Evolutionary conservation across 2,329 filamentous ascomycete species (phyloP), one percentile per base, ranked within the genome.

Genomic region (Exophiala oligosperma): DNA sequence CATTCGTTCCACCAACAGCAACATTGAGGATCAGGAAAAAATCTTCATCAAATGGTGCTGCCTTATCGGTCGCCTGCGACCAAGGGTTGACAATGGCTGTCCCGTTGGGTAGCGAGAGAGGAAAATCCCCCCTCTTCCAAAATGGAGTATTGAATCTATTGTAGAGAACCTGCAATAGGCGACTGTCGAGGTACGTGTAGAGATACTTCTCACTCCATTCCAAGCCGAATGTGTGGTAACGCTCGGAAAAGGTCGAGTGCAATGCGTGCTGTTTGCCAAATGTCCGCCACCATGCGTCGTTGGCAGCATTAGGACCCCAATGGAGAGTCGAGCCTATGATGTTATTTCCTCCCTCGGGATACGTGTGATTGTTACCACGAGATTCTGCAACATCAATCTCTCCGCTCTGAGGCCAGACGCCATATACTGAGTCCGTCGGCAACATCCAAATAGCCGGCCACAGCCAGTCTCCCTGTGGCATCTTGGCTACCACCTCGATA

Each of bases 391-490:
- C 90, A 71, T 95, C 91, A 52, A 95, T 94, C 74, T 94, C 90
- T 47, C 91, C 91, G 8, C 88, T 92, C 6, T 78, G 75, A 1
- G 91, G 91, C 91, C 91, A 95, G 1, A 80, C 68, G 1, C 91
- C 91, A 70, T 94, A 95, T 0, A 78, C 85, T 54, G 85, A 80
- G 44, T 87, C 79, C 48, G 84, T 84, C 1, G 91, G 91, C 78
- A 94, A 79, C 88, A 95, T 90, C 89, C 89, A 92, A 68, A 95
- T 93, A n/a, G 90, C 90, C 1, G 91, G 91, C 91, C 91, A 94
- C 9, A 95, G 81, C 91, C 91, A 94, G 75, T 94, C 90, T 54
- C 91, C 91, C 49, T 78, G 73, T 3, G 91, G 90, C 28, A 94
- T 76, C 73, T 87, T 87, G 26, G 91, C 91, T 1, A 82, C 85